Percentiles rank a stretch among this genome's conserved stretches.
These are phyloP conservation scores for Lineolata rhizophorae DNA, from an alignment of 495 filamentous ascomycete genomes.

Conservation along the genomic window DNA sequence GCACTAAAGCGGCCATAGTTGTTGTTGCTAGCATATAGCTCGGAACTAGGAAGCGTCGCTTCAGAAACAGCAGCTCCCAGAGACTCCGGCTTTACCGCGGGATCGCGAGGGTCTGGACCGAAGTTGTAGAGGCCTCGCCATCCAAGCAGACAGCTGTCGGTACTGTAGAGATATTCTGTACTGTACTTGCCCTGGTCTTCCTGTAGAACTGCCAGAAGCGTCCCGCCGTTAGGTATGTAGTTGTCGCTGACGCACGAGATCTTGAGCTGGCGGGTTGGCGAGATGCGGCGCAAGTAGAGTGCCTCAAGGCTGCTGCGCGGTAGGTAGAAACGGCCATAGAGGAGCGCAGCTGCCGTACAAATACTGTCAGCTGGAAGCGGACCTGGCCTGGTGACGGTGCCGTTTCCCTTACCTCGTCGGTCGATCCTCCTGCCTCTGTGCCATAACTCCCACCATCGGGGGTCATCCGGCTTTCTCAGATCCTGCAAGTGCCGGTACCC, in stretches of 20 bases:
- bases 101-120: slow-evolving; percentile 47
- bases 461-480: slow-evolving; percentile 24
- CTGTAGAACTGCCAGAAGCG: slow-evolving; percentile 57
- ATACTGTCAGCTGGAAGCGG: slow-evolving; percentile 5
- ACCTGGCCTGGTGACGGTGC: no score
- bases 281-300: slow-evolving; percentile 62
- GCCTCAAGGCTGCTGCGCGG: slow-evolving; percentile 70
- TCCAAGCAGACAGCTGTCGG: slow-evolving; percentile 75
- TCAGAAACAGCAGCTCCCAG: slow-evolving; percentile 4
- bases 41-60: slow-evolving; percentile 6
- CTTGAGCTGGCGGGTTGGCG: slow-evolving; percentile 55
- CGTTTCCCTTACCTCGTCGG: slow-evolving; percentile 14
- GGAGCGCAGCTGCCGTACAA: slow-evolving; percentile 35
- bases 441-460: slow-evolving; percentile 29
- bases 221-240: slow-evolving; percentile 50
- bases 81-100: slow-evolving; percentile 3
- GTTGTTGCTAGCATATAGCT: no score
- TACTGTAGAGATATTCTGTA: slow-evolving; percentile 77
- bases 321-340: slow-evolving; percentile 79
- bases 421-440: slow-evolving; percentile 23
- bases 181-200: slow-evolving; percentile 77
- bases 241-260: slow-evolving; percentile 64
- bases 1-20: slow-evolving; percentile 22
- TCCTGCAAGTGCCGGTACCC: slow-evolving; percentile 48
- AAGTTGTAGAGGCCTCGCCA: slow-evolving; percentile 87